phyloP scores from a whole-genome alignment of 164 flowering plant species.

The Stephania cephalantha region DNA sequence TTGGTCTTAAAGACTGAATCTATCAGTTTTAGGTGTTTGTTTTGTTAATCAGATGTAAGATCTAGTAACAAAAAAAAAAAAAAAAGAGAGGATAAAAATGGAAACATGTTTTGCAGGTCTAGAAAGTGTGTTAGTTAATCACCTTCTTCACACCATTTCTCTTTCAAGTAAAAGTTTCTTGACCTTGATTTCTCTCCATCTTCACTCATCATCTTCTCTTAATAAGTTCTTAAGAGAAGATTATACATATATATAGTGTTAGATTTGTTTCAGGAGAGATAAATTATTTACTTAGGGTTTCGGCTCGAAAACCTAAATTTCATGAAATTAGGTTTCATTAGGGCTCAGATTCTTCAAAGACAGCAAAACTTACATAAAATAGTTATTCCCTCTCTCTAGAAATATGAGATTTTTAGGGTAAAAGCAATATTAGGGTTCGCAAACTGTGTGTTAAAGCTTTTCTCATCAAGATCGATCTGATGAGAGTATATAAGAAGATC shows the following conservation, averaged over 20 bases:
- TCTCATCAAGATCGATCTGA: too few species aligned
- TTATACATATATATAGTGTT: too few species aligned
- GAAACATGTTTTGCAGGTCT: conserved; percentile 13
- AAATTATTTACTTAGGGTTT: conserved; percentile 18
- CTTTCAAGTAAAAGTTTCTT: background rate
- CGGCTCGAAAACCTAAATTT: conserved; percentile 8
- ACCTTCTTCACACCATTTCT: background rate
- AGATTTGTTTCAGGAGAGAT: background rate
- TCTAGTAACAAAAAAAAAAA: background rate
- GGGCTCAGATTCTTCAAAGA: conserved; percentile 5
- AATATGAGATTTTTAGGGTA: too few species aligned
- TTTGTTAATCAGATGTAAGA: conserved; percentile 1
- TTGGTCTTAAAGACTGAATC: background rate
- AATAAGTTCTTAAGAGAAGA: background rate
- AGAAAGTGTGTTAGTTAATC: conserved; percentile 2
- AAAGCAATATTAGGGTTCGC: too few species aligned
- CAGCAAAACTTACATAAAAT: too few species aligned
- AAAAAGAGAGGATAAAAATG: conserved; percentile 15
- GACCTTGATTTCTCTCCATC: background rate
- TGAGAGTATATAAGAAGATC: too few species aligned
- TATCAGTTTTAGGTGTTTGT: conserved; percentile 6
- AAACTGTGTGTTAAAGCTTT: too few species aligned
- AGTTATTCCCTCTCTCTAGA: too few species aligned
- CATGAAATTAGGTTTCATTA: conserved; percentile 5
- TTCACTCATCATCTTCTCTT: background rate